Conservation (phyloP, 2,329 filamentous ascomycete genomes). For the Paracorniculantispora psalliotae region DNA sequence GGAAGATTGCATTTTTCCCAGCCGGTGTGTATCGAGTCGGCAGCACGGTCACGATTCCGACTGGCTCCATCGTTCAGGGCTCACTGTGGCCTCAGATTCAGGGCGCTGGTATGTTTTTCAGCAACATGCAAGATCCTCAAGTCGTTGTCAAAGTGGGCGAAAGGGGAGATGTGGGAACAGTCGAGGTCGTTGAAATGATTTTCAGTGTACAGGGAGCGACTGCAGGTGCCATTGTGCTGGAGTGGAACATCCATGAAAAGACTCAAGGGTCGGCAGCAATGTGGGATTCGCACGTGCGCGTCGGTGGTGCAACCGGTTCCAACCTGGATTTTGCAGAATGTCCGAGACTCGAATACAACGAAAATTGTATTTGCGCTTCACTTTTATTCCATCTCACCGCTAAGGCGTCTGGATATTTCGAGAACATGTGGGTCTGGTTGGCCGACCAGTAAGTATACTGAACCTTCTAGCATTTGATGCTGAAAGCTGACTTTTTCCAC, state of each 20-base stretch:
- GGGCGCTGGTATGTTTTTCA: constrained; percentile 43
- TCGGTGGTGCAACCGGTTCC: no score
- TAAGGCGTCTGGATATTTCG: constrained; percentile 43
- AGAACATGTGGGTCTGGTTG: constrained; percentile 61
- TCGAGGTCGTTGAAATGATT: constrained; percentile 62
- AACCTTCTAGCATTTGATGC: no score
- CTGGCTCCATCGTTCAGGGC: constrained; percentile 39
- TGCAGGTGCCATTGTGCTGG: constrained; percentile 54
- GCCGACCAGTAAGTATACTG: constrained; percentile 52
- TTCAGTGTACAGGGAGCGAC: constrained; percentile 54
- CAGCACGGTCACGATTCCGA: constrained; percentile 41
- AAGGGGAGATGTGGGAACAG: constrained; percentile 47
- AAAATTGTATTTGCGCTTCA: no score
- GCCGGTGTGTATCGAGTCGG: constrained; percentile 42
- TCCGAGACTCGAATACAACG: no score
- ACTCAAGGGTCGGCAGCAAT: constrained; percentile 20
- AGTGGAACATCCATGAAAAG: constrained; percentile 53
- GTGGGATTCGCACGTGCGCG: no score
- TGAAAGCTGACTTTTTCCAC: no score
- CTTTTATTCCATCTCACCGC: no score
- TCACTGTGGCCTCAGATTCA: constrained; percentile 41
- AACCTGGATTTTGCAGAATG: no score
- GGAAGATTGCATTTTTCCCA: constrained; percentile 27
- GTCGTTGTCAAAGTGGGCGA: constrained; percentile 54
- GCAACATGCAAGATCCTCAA: constrained; percentile 41